Percentiles rank a stretch among this genome's conserved stretches.
phyloP scores from a whole-genome alignment of 495 filamentous ascomycete genomes.

The Aspergillus incahuasiensis region DNA sequence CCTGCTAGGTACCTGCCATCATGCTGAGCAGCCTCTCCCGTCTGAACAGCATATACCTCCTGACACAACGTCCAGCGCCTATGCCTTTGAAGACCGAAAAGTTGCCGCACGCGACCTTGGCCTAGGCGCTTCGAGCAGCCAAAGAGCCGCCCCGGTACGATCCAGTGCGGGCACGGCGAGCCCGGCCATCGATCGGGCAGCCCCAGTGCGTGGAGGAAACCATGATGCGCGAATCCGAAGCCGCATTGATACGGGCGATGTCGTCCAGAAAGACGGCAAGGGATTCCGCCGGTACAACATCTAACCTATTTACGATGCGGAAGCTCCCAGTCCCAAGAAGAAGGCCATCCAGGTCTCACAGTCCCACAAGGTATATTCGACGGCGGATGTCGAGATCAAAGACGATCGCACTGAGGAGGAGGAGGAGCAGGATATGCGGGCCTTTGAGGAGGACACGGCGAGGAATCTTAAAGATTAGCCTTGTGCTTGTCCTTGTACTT shows the following conservation, averaged over 20 bases:
- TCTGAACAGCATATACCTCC: neutral
- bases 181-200: conserved; percentile 1
- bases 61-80: no score
- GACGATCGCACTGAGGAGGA: neutral
- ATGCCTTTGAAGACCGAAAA: conserved; percentile 1
- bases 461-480: neutral
- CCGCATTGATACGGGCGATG: conserved; percentile 6
- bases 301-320: conserved; percentile 1
- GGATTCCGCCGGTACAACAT: conserved; percentile 5
- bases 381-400: conserved; percentile 1
- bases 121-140: conserved; percentile 4
- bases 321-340: conserved; percentile 6
- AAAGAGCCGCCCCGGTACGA: conserved; percentile 4
- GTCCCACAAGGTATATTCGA: conserved; percentile 7
- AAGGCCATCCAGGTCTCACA: conserved; percentile 1
- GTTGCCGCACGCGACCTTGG: neutral
- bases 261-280: conserved; percentile 2
- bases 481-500: no score
- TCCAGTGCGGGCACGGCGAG: conserved; percentile 1
- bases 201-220: neutral
- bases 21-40: neutral
- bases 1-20: neutral
- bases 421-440: conserved; percentile 1
- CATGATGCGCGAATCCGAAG: neutral
- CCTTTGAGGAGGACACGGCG: neutral